Evolutionary conservation across 768 basidiomycete genomes (phyloP).

Genomic region (Lenzites betulinus): DNA sequence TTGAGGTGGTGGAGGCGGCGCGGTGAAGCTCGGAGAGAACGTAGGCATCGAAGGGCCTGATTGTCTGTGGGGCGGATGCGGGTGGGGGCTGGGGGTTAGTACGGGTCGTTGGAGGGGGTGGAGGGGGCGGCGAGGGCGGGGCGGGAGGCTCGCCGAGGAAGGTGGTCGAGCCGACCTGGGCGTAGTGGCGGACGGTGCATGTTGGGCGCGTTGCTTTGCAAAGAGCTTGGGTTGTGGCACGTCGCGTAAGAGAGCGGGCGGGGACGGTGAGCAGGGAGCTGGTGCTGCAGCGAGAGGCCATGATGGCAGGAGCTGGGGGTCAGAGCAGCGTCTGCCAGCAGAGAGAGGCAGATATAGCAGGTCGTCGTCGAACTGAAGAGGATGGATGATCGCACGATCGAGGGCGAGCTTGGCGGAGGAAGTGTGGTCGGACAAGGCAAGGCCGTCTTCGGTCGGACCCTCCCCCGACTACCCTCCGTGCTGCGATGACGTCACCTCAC

Average conservation of each 20-base stretch:
- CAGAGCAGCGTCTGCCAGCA: too few relatives aligned
- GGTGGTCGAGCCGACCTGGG: slow-evolving; percentile 28
- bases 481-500: too few relatives aligned
- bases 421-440: too few relatives aligned
- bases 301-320: background rate
- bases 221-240: background rate
- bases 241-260: slow-evolving; percentile 1
- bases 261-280: background rate
- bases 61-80: background rate
- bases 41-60: slow-evolving; percentile 23
- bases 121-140: slow-evolving; percentile 17
- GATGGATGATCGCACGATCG: background rate
- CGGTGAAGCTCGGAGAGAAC: slow-evolving; percentile 26
- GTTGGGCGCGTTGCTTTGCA: background rate
- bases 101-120: background rate
- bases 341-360: too few relatives aligned
- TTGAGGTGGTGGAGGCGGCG: background rate
- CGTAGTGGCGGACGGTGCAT: slow-evolving; percentile 19
- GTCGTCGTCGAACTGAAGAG: too few relatives aligned
- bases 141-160: slow-evolving; percentile 27
- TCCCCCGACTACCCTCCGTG: too few relatives aligned
- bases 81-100: background rate
- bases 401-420: too few relatives aligned
- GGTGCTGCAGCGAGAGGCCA: slow-evolving; percentile 2
- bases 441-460: too few relatives aligned